Evolutionary conservation across 1,139 yeast species (phyloP), one percentile per base, ranked within the genome.

Genomic region (Scheffersomyces segobiensis): DNA sequence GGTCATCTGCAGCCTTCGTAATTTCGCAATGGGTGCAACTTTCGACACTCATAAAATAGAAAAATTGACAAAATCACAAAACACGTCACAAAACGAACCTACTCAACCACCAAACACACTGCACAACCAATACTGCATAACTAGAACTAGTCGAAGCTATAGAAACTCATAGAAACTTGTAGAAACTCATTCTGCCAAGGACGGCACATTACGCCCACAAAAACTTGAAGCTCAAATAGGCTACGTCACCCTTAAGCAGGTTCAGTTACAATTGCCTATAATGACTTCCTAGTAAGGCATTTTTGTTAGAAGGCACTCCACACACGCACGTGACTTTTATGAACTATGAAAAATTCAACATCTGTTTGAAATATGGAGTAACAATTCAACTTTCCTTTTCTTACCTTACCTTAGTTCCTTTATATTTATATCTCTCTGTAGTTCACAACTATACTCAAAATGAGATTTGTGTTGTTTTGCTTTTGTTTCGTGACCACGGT

Each of bases 401-500:
- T 4, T 32, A 7, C 14, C 12, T 32, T 32, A 12, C 42, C 17
- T 14, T 10, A 32, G 42, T 32, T 32, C 12, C 42, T 17, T 12
- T 32, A 5, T 24, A 5, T 14, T 32, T 14, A 32, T 32, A 32
- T 32, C 12, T 32, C 42, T 32, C 12, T 12, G 12, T 32, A 32
- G 17, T 14, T 32, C 42, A 8, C 42, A 32, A 10, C 42, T 14
- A 32, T 32, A 32, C 42, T 14, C 50, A 48, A 8, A 18, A 48
- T 48, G 50, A 48, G 6, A 20, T 19, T 48, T 24, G 50, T 17
- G 21, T 48, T 48, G 26, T 20, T 20, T 48, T 48, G 50, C 26
- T 18, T 24, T n/a, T 48, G 24, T 48, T 57, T 64, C 53, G 60
- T 64, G 18, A 52, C 63, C 8, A 55, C 60, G 53, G 42, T 17